phyloP scores from a whole-genome alignment of 1,139 yeast genomes.

The Magnusiomyces paraingens region DNA sequence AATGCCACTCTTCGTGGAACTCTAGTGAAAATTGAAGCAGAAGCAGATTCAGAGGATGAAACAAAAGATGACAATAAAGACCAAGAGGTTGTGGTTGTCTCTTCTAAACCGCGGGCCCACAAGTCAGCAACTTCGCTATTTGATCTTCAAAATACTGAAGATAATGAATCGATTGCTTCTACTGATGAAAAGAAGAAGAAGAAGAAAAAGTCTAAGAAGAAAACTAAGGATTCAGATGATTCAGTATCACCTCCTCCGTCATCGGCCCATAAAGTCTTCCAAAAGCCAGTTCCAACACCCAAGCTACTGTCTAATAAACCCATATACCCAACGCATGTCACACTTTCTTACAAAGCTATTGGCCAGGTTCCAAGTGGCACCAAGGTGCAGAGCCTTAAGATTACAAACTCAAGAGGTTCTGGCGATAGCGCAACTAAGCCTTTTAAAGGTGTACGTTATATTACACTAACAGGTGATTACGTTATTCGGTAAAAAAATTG shows the following conservation, averaged over 20 bases:
- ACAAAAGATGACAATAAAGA: background rate
- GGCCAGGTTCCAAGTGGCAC: slow-evolving; percentile 77
- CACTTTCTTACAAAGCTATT: slow-evolving; percentile 51
- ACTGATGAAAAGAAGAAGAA: slow-evolving; percentile 8
- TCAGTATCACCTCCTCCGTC: background rate
- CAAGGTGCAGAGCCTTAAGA: slow-evolving; percentile 58
- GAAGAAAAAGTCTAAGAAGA: slow-evolving; percentile 9
- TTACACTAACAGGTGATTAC: slow-evolving; percentile 58
- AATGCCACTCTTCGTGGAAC: slow-evolving; percentile 64
- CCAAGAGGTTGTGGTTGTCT: background rate
- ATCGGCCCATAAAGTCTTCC: background rate
- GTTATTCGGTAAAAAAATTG: slow-evolving; percentile 38
- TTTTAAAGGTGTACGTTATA: slow-evolving; percentile 86
- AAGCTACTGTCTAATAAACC: slow-evolving; percentile 13
- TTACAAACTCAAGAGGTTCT: slow-evolving; percentile 52
- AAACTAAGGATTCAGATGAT: background rate
- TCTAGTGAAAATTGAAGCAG: slow-evolving; percentile 23
- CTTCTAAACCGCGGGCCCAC: no score
- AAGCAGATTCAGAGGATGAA: slow-evolving; percentile 6
- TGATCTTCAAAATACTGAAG: background rate
- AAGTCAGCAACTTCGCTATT: no score
- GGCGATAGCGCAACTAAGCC: slow-evolving; percentile 61
- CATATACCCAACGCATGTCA: slow-evolving; percentile 47
- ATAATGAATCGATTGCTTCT: background rate
- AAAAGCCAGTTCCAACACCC: background rate